Evolutionary conservation across 2,329 filamentous ascomycete genomes (phyloP), one percentile per base, ranked within the genome.

Genomic region (Neofusicoccum kwambonambiense): DNA sequence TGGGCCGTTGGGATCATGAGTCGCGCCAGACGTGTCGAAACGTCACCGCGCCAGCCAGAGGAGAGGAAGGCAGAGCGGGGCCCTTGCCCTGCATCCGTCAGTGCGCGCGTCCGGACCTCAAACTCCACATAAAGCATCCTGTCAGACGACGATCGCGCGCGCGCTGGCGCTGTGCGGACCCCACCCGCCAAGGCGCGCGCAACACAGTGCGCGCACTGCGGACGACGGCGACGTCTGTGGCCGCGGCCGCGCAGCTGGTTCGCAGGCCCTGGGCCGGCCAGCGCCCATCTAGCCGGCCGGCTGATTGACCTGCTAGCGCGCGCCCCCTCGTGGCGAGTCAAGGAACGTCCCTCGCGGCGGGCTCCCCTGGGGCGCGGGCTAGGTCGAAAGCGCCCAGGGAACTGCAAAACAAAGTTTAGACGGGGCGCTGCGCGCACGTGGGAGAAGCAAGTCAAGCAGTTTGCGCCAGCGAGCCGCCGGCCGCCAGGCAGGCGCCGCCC

Each of bases 61-160:
- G 35, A 17, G 31, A 44, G 15, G 13, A 44, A 57, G 37, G 22
- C 52, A 7, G 8, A 34, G 52, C 35, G 56, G 56, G 41, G 39
- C 39, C 41, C n/a, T 45, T 44, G 41, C 56, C 56, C 41, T 60
- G 56, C 56, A 19, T 45, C 42, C 19, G 56, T 47, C 56, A 47
- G 27, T 60, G 56, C 56, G 31, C 54, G 49, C 49, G 49, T 34
- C 49, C 49, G 27, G 49, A 35, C 56, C 47, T n/a, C 42, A 35
- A 42, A 60, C 56, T 60, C 56, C 56, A 60, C 56, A 60, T 42
- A 47, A 44, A 47, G 31, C 56, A 47, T 60, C 56, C 56, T 60
- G 22, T 60, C 42, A 47, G 42, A 12, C 56, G 56, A 60, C 56
- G 56, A 60, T 60, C 56, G 56, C 27, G 56, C 56, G 56, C 56